phyloP scores from a whole-genome alignment of 148 eudicot species.

The Rhododendron mucronatum region DNA sequence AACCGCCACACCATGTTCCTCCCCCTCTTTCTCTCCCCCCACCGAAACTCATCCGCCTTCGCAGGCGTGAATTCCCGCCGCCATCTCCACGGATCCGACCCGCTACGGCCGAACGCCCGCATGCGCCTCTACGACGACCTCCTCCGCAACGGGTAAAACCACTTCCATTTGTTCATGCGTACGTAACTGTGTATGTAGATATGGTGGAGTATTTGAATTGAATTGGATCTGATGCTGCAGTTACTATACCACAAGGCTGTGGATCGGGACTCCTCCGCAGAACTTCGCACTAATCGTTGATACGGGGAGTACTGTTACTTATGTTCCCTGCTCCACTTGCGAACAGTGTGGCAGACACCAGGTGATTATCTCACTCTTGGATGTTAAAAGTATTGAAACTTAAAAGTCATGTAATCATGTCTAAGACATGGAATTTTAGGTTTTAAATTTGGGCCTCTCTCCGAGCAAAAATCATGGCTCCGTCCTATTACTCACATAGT shows the following conservation, averaged over 20 bases:
- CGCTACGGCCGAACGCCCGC: slow-evolving; percentile 47
- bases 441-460: neutral
- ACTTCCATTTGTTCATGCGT: neutral
- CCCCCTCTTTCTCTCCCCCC: slow-evolving; percentile 46
- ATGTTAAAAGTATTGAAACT: neutral
- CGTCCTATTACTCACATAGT: neutral
- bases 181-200: neutral
- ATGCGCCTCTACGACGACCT: slow-evolving; percentile 90
- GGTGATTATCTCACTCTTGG: slow-evolving; percentile 33
- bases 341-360: slow-evolving; percentile 93
- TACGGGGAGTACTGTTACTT: slow-evolving; percentile 95
- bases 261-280: slow-evolving; percentile 89
- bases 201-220: neutral
- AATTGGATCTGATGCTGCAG: slow-evolving; percentile 30
- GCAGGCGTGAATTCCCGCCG: slow-evolving; percentile 33
- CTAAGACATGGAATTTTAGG: no score
- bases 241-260: slow-evolving; percentile 77
- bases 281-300: slow-evolving; percentile 87
- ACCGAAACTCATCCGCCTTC: slow-evolving; percentile 13
- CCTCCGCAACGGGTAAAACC: slow-evolving; percentile 60
- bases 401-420: no score
- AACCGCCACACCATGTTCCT: slow-evolving; percentile 38
- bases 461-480: neutral
- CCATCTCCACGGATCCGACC: slow-evolving; percentile 40
- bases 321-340: slow-evolving; percentile 91